phyloP scores from a whole-genome alignment of 2,329 filamentous ascomycete genomes.

The Penicillium sclerotiorum region DNA sequence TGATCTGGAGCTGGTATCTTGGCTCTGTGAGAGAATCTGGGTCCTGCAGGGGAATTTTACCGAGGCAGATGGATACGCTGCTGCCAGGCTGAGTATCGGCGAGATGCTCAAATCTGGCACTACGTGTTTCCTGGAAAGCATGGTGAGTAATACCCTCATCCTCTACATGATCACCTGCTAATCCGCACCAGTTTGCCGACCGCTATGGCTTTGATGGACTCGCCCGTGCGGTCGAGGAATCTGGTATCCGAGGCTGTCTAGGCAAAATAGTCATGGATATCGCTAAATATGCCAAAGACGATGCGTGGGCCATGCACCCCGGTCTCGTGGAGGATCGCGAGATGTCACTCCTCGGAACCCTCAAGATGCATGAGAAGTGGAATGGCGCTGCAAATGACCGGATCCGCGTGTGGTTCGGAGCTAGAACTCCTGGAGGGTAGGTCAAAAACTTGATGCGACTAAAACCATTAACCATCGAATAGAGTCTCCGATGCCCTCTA shows the following conservation, averaged over 20 bases:
- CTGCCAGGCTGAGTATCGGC: slow-evolving; percentile 52
- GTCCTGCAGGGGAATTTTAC: slow-evolving; percentile 51
- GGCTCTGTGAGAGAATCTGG: slow-evolving; percentile 57
- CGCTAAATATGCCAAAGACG: slow-evolving; percentile 46
- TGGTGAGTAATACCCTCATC: slow-evolving; percentile 44
- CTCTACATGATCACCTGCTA: too few relatives aligned
- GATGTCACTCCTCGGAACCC: slow-evolving; percentile 43
- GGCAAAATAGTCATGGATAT: slow-evolving; percentile 51
- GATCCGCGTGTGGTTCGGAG: slow-evolving; percentile 53
- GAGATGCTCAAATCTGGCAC: slow-evolving; percentile 56
- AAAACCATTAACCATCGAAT: slow-evolving; percentile 1
- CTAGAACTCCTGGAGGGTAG: slow-evolving; percentile 52
- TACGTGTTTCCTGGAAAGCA: slow-evolving; percentile 57
- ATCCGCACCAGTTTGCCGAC: slow-evolving; percentile 43
- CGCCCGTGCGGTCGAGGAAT: slow-evolving; percentile 47
- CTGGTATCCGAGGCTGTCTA: slow-evolving; percentile 48
- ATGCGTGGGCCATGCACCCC: slow-evolving; percentile 48
- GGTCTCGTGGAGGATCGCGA: slow-evolving; percentile 46
- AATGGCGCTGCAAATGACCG: slow-evolving; percentile 43
- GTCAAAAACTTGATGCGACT: slow-evolving; percentile 4
- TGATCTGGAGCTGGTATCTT: slow-evolving; percentile 53
- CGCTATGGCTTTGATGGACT: slow-evolving; percentile 52
- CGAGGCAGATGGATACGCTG: slow-evolving; percentile 52
- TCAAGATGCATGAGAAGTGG: slow-evolving; percentile 41
- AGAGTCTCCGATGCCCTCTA: slow-evolving; percentile 41